Percentiles rank a stretch among this genome's conserved stretches.
These are phyloP conservation scores for Microcera coccophila DNA, from an alignment of 2,329 filamentous ascomycete species.

Conservation along the genomic window DNA sequence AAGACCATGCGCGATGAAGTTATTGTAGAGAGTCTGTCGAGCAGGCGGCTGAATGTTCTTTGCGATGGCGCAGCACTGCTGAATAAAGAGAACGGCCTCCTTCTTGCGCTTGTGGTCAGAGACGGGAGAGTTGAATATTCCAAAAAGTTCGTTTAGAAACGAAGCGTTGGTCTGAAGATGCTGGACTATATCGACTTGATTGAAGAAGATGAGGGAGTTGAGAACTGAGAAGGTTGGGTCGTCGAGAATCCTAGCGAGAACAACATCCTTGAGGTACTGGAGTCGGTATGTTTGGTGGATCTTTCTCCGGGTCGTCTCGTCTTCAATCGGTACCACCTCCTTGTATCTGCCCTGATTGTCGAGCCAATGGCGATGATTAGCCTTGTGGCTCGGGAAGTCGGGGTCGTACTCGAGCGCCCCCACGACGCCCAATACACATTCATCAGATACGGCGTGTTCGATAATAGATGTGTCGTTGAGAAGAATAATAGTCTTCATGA, in stretches of 20 bases:
- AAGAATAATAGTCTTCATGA: constrained; percentile 94
- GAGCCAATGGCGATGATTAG: constrained; percentile 92
- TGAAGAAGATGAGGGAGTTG: constrained; percentile 97
- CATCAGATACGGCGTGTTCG: constrained; percentile 86
- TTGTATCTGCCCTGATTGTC: constrained; percentile 87
- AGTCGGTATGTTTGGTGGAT: constrained; percentile 95
- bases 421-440: constrained; percentile 85
- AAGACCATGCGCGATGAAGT: constrained; percentile 83
- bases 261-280: constrained; percentile 97
- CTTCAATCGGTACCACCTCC: constrained; percentile 90
- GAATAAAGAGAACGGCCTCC: constrained; percentile 91
- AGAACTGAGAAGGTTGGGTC: constrained; percentile 97
- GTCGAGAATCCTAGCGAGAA: constrained; percentile 90
- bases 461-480: constrained; percentile 95
- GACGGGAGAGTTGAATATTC: constrained; percentile 69
- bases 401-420: constrained; percentile 97
- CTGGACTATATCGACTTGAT: constrained; percentile 96
- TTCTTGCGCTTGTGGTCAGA: constrained; percentile 72
- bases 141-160: constrained; percentile 83
- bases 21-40: constrained; percentile 78
- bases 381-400: constrained; percentile 95
- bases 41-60: constrained; percentile 88
- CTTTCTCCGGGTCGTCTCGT: constrained; percentile 75
- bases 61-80: constrained; percentile 89
- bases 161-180: constrained; percentile 78